Conservation (phyloP, 352 stramenopile species). For the Globisporangium solare region DNA sequence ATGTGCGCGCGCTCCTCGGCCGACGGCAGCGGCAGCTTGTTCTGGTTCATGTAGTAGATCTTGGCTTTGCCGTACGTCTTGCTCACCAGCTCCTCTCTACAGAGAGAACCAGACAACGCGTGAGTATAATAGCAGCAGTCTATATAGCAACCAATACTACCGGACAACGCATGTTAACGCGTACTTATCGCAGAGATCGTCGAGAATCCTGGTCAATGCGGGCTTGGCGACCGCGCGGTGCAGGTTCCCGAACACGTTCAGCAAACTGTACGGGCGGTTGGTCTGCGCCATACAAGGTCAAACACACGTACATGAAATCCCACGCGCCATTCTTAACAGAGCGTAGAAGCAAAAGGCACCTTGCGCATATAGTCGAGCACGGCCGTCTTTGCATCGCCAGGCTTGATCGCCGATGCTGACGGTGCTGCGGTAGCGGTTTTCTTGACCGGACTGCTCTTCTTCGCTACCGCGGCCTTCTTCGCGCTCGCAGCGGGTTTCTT, state of each 20-base stretch:
- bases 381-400: conserved; percentile 31
- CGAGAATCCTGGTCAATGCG: conserved; percentile 68
- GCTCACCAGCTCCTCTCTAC: conserved; percentile 51
- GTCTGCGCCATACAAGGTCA: conserved; percentile 28
- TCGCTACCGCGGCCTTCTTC: conserved; percentile 17
- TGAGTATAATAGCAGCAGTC: background rate
- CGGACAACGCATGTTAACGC: background rate
- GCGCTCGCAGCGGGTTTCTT: conserved; percentile 4
- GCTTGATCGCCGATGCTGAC: conserved; percentile 27
- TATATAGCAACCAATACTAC: too few species aligned
- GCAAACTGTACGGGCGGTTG: conserved; percentile 78
- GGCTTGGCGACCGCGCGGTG: conserved; percentile 69
- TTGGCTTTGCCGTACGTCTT: conserved; percentile 81
- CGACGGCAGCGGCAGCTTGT: conserved; percentile 54
- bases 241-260: conserved; percentile 86
- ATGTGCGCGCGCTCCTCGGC: conserved; percentile 31
- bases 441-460: conserved; percentile 22
- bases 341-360: conserved; percentile 16
- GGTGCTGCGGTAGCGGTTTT: conserved; percentile 10
- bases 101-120: background rate
- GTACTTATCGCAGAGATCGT: conserved; percentile 63
- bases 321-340: conserved; percentile 1
- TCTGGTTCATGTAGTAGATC: conserved; percentile 85
- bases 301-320: conserved; percentile 7
- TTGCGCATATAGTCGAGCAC: conserved; percentile 79